A percentile compares a stretch with the other conserved stretches of the same genome.
phyloP scores from a whole-genome alignment of 768 basidiomycete genomes.

The Suillus sp. region DNA sequence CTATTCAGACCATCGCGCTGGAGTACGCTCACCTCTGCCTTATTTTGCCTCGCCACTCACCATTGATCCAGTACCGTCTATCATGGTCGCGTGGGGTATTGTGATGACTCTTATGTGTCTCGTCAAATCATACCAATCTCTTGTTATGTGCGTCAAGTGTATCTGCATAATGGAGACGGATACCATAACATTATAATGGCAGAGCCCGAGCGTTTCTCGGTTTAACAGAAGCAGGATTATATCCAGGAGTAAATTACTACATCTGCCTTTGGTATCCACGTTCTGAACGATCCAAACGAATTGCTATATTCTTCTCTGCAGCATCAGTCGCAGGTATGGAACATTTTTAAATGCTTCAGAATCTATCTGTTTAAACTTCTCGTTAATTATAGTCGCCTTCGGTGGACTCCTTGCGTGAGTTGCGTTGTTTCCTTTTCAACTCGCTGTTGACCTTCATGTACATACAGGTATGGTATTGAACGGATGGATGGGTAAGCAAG shows the following conservation, averaged over 20 bases:
- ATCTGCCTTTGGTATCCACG: slow-evolving; percentile 63
- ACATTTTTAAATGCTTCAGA: background rate
- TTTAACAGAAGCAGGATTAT: slow-evolving; percentile 48
- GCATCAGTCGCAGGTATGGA: slow-evolving; percentile 52
- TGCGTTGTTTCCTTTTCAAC: background rate
- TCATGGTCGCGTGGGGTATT: slow-evolving; percentile 43
- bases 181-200: background rate
- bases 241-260: slow-evolving; percentile 44
- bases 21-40: slow-evolving; percentile 27
- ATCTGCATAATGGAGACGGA: background rate
- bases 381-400: slow-evolving; percentile 36
- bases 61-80: slow-evolving; percentile 36
- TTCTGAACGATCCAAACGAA: slow-evolving; percentile 55
- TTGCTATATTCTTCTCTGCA: slow-evolving; percentile 66
- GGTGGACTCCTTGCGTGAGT: slow-evolving; percentile 51
- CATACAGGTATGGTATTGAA: slow-evolving; percentile 38
- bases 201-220: slow-evolving; percentile 49
- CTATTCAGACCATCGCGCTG: slow-evolving; percentile 39
- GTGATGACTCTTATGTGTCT: slow-evolving; percentile 43
- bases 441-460: background rate
- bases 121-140: slow-evolving; percentile 35
- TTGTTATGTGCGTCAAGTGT: slow-evolving; percentile 32
- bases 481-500: slow-evolving; percentile 36
- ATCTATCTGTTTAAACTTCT: background rate
- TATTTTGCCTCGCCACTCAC: slow-evolving; percentile 18